Base-by-base conservation (phyloP, 345 rosid genomes). In the Hypericum androsaemum region DNA sequence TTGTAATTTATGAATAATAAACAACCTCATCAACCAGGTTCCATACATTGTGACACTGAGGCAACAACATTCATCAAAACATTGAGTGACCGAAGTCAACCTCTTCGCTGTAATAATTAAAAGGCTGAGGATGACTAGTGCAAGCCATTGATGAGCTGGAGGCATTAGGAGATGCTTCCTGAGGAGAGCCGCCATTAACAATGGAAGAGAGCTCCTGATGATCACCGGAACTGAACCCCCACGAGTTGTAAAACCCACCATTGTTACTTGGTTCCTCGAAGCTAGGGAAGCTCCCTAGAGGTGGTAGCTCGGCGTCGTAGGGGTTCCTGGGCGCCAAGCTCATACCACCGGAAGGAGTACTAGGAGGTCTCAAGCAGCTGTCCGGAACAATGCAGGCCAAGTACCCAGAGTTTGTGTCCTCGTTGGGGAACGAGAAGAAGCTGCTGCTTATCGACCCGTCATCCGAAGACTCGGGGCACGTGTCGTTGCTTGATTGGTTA, bases 381-480 rank as follows among this genome's bases (percentile, higher is more conserved):
- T 81, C 82, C 28, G 98, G 98, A 50, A 90, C 98, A 69, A 90
- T 80, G 80, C 95, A 84, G 64, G 80, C 82, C 77, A 90, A 69
- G 77, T 87, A 87, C 44, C 98, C 98, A 0, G 98, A 90, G 75
- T 87, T 88, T 42, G 66, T 60, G 32, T 72, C 56, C 38, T 64
- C 58, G 7, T 37, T 12, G 35, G 73, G 69, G 70, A 77, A 71
- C 62, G 79, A 75, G 68, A 77, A 80, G 55, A 58, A 10, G 37
- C 13, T 64, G 50, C 52, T 58, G 12, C 79, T 78, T 54, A 66
- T 73, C 11, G 71, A 47, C 55, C 77, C 64, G 41, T 59, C 66
- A 43, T 36, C 51, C 12, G 82, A 66, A 47, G 71, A 63, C 47
- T 72, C 74, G 42, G 60, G 64, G 60, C 66, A 55, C n/a, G 37